These are phyloP conservation scores for Magnolia changhungtana DNA, from an alignment of 164 flowering plant species.

Conservation along the genomic window DNA sequence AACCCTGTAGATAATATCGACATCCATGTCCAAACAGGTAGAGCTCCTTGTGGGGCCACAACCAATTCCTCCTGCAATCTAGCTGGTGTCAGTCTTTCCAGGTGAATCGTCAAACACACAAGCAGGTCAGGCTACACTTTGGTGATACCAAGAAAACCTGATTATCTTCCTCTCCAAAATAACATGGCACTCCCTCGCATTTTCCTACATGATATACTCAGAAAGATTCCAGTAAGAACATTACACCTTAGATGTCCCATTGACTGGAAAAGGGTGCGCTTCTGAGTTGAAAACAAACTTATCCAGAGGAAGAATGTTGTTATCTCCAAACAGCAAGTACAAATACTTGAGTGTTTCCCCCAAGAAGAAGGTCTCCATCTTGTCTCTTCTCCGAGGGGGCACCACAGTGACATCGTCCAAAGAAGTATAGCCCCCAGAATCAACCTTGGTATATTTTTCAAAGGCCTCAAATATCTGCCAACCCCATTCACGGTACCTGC, in stretches of 20 bases:
- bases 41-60: neutral
- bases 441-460: slow-evolving; percentile 76
- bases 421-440: slow-evolving; percentile 86
- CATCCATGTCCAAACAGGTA: neutral
- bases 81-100: neutral
- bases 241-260: slow-evolving; percentile 8
- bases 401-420: slow-evolving; percentile 78
- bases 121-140: neutral
- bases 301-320: slow-evolving; percentile 65
- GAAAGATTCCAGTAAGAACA: slow-evolving; percentile 7
- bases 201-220: neutral
- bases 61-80: slow-evolving; percentile 1
- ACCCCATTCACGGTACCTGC: slow-evolving; percentile 96
- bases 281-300: slow-evolving; percentile 89
- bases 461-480: slow-evolving; percentile 95
- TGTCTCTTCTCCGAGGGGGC: slow-evolving; percentile 87
- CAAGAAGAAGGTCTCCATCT: slow-evolving; percentile 96
- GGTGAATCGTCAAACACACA: neutral
- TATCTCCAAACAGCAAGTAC: slow-evolving; percentile 75
- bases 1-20: slow-evolving; percentile 1
- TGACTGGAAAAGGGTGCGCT: slow-evolving; percentile 88
- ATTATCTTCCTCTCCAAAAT: neutral
- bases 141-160: neutral
- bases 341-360: slow-evolving; percentile 93
- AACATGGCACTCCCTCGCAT: neutral